Conservation (phyloP, 495 filamentous ascomycete genomes). For the Chaetomium cochliodes region DNA sequence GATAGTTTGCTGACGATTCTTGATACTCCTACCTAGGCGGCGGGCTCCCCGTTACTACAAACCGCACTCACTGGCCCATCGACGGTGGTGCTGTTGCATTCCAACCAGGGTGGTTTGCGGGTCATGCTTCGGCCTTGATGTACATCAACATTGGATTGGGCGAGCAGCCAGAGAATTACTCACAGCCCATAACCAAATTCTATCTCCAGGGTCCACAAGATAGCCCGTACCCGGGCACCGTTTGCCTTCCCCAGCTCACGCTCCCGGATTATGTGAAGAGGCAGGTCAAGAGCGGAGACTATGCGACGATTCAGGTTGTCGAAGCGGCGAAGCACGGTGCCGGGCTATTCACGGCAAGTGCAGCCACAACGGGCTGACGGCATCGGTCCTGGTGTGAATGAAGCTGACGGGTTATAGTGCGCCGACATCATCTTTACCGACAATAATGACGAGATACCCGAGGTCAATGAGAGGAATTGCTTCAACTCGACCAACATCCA, state of each 20-base stretch:
- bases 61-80: slow-evolving; percentile 86
- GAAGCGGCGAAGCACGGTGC: slow-evolving; percentile 2
- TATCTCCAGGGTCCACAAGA: slow-evolving; percentile 75
- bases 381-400: too few relatives aligned
- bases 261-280: slow-evolving; percentile 64
- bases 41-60: slow-evolving; percentile 69
- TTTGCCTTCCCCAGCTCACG: slow-evolving; percentile 81
- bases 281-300: slow-evolving; percentile 61
- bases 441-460: background rate
- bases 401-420: background rate
- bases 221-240: slow-evolving; percentile 70
- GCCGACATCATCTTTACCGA: slow-evolving; percentile 11
- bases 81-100: slow-evolving; percentile 75
- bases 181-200: slow-evolving; percentile 69
- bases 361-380: background rate
- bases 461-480: background rate
- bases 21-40: slow-evolving; percentile 59
- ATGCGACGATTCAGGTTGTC: slow-evolving; percentile 47
- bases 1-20: background rate
- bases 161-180: slow-evolving; percentile 60
- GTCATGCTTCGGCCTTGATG: slow-evolving; percentile 75
- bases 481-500: background rate
- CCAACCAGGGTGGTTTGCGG: slow-evolving; percentile 87
- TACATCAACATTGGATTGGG: slow-evolving; percentile 91
- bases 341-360: background rate